Evolutionary conservation across 192 early-diverging fungal genomes (phyloP).

Genomic region (Spinellus fusiger): DNA sequence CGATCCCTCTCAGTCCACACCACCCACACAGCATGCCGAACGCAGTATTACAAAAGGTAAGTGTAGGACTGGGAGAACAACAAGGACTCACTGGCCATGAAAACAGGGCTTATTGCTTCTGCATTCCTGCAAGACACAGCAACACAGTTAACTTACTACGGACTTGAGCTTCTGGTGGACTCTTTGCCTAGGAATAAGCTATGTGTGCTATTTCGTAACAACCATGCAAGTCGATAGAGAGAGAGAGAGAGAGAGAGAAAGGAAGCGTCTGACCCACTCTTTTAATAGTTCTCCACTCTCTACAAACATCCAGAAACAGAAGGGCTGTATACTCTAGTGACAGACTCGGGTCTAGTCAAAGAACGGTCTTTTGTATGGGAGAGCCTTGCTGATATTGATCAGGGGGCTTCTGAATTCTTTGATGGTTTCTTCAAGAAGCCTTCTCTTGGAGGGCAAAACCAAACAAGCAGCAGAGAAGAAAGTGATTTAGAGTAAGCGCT

Average conservation of each 20-base stretch:
- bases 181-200: constrained; percentile 51
- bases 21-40: not conserved
- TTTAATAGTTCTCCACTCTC: constrained; percentile 62
- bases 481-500: constrained; percentile 7
- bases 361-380: constrained; percentile 71
- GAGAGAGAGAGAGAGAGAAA: not conserved
- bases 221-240: constrained; percentile 56
- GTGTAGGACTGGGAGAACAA: not conserved
- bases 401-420: constrained; percentile 53
- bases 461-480: not conserved
- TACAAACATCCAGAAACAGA: constrained; percentile 50
- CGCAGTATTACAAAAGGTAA: not conserved
- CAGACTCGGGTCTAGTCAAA: constrained; percentile 61
- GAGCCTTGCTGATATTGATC: constrained; percentile 58
- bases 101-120: constrained; percentile 47
- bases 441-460: constrained; percentile 2
- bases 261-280: constrained; percentile 1
- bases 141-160: constrained; percentile 81
- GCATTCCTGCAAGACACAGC: constrained; percentile 70
- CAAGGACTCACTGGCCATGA: constrained; percentile 2
- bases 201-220: constrained; percentile 88
- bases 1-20: not conserved
- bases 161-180: constrained; percentile 62
- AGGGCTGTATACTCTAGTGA: constrained; percentile 57
- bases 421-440: constrained; percentile 45